These are phyloP conservation scores for Candida chauliodis DNA, from an alignment of 805 yeast species.

Conservation along the genomic window DNA sequence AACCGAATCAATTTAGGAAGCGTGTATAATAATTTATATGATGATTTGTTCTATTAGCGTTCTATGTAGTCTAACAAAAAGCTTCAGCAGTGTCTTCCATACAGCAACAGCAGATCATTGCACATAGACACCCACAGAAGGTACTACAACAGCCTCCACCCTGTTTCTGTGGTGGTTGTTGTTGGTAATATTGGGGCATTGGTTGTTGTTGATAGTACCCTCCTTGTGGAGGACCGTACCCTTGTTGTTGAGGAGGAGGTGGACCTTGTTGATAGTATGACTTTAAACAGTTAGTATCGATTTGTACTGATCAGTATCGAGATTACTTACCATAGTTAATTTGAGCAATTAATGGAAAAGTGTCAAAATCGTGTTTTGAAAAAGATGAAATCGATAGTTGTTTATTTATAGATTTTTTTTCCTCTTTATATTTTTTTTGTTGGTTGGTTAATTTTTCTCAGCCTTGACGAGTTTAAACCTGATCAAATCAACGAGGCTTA, in stretches of 20 bases:
- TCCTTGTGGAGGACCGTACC: conserved; percentile 14
- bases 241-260: conserved; percentile 15
- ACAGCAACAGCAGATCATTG: conserved; percentile 37
- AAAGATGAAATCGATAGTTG: too few species aligned
- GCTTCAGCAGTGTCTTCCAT: conserved; percentile 19
- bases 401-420: not conserved
- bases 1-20: too few species aligned
- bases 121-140: conserved; percentile 34
- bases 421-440: not conserved
- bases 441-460: not conserved
- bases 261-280: conserved; percentile 11
- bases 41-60: too few species aligned
- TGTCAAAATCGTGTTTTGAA: too few species aligned
- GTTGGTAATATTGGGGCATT: conserved; percentile 32
- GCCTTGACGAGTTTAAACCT: not conserved
- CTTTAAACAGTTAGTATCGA: conserved; percentile 9
- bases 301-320: too few species aligned
- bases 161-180: conserved; percentile 32
- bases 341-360: too few species aligned
- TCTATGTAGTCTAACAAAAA: too few species aligned
- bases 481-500: conserved; percentile 1
- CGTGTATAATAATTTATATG: too few species aligned
- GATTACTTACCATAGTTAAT: too few species aligned
- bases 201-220: conserved; percentile 26
- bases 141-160: conserved; percentile 34